Base-by-base conservation (phyloP, 1,284 basidiomycete species). In the Leucoagaricus sp. region DNA sequence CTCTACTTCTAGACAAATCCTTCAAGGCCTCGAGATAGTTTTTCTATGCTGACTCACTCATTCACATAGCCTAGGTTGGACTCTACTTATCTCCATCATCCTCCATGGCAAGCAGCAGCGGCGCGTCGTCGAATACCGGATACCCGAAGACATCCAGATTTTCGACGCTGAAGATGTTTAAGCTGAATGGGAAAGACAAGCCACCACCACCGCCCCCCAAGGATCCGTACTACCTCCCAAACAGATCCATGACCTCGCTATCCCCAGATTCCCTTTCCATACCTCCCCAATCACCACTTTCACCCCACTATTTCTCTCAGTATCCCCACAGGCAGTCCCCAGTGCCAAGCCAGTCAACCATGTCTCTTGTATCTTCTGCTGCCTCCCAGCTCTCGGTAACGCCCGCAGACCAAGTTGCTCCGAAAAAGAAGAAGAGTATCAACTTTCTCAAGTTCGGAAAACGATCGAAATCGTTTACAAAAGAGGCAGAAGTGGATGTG, bases 181-280 rank as follows among this genome's bases (percentile, higher is more conserved):
- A 73, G 55, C 69, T 75, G 45, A 58, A 61, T 26, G 60, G 67
- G 29, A 70, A 67, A 57, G 66, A 67, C 28, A 72, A 69, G 61
- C 82, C 85, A 1, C 87, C 84, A 0, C 81, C 81, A 4, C 80
- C 76, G 9, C 87, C 87, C 1, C 87, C 87, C 31, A 90, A 90
- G 72, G 88, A 90, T 61, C 62, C 74, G 7, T 77, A 75, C 64
- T 82, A 83, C 66, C 70, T 84, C 55, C 67, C 73, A 52, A 81
- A 81, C 61, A 79, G 77, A 50, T 86, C 85, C 8, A 69, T 82
- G 56, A 69, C 75, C 25, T 84, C 85, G 1, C 75, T 87, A 54
- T 72, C 76, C 23, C 76, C 72, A 45, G 76, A 79, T 49, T 75
- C 74, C 0, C 63, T 73, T 40, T 69, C 71, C 36, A 68, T 73